Base-by-base conservation (phyloP, 306 rosid genomes). In the Ochetophila trinervis region DNA sequence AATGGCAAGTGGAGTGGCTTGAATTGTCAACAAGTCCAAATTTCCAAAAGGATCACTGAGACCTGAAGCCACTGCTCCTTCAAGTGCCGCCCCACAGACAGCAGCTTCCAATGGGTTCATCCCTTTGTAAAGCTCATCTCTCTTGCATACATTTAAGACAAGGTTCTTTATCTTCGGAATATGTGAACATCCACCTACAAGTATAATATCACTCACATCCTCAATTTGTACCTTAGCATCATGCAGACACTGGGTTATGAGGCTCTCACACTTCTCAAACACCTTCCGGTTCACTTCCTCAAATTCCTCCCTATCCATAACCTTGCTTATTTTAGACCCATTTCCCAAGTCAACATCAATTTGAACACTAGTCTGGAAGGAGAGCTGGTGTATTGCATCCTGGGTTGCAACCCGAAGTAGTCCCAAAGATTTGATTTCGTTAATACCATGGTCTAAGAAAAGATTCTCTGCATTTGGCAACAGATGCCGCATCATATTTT, bases 21-120 rank as follows among this genome's bases (percentile, higher is more conserved):
- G 98, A 76, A 87, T 87, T 44, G 89, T 87, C 37, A 87, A 67
- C 74, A 89, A 75, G 75, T 92, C 98, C 68, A 89, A 78, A 65
- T 55, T 85, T 57, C 96, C 96, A 57, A 85, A 82, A 15, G 98
- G 95, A 65, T 92, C 98, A 53, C 68, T 76, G 35, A 82, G 55
- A 19, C 95, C 96, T 2, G 92, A 85, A 37, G 98, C 93, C 17
- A 92, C 78, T 7, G 95, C 92, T 72, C 96, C 98, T 82, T 89
- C 91, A 48, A 87, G 72, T 19, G 98, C 95, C 4, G 98, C 95
- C 42, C 98, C 96, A 42, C 76, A 69, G 57, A 89, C 95, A 0
- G 93, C 87, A 66, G 95, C 95, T 77, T 92, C 98, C 60, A 89
- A 56, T 2, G 93, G 95, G 66, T 89, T 76, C 70, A 87, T 74